A percentile compares a stretch with the other conserved stretches of the same genome.
These are phyloP conservation scores for Pseudozyma thailandica DNA, from an alignment of 1,284 basidiomycete genomes.

Conservation along the genomic window DNA sequence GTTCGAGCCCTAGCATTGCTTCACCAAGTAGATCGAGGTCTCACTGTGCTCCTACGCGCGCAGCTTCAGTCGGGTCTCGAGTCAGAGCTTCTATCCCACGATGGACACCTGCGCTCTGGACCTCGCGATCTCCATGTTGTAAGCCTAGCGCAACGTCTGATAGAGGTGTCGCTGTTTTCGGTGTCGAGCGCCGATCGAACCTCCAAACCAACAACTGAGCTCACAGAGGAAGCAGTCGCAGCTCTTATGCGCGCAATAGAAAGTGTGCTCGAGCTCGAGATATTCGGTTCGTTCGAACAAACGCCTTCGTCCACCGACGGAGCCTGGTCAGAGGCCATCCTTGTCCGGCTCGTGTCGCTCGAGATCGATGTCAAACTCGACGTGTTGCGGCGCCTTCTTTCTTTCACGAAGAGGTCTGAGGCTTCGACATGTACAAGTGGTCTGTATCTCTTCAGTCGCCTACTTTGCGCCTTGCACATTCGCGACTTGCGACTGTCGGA, in stretches of 20 bases:
- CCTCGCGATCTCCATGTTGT: neutral
- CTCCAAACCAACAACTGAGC: neutral
- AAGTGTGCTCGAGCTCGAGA: conserved; percentile 2
- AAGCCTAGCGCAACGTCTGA: conserved; percentile 8
- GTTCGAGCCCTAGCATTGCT: conserved; percentile 22
- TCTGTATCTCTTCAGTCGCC: too few relatives aligned
- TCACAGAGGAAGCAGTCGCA: neutral
- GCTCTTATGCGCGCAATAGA: conserved; percentile 10
- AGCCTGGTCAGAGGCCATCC: neutral
- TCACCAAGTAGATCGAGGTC: conserved; percentile 16
- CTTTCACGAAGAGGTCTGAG: neutral
- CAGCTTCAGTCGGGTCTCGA: conserved; percentile 28
- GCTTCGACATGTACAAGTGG: too few relatives aligned
- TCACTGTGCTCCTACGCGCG: conserved; percentile 17
- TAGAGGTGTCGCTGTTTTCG: conserved; percentile 21
- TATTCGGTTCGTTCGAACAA: conserved; percentile 9
- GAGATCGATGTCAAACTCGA: neutral
- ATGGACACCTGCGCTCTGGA: neutral
- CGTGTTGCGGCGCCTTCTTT: conserved; percentile 6
- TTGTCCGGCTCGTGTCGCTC: conserved; percentile 4
- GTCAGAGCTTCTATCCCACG: neutral
- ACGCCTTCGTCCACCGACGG: neutral
- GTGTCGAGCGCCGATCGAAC: neutral
- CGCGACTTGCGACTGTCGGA: conserved; percentile 1
- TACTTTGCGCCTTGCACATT: conserved; percentile 12